Evolutionary conservation across 441 rosid species (phyloP).

Genomic region (Brassica hybrid): DNA sequence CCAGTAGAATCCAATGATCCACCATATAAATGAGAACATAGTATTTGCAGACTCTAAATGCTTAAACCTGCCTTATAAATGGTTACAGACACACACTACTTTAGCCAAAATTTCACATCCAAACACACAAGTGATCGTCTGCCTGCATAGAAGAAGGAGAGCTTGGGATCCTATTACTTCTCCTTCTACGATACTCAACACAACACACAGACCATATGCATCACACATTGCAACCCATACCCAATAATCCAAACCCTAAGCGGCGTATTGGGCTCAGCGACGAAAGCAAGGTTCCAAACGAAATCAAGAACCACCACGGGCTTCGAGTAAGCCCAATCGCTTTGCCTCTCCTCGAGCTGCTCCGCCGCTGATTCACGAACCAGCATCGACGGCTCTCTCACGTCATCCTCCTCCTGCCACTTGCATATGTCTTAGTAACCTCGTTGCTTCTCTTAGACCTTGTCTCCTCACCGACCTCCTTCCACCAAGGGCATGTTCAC

Average conservation of each 20-base stretch:
- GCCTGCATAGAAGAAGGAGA: constrained; percentile 7
- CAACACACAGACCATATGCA: constrained; percentile 80
- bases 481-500: no score
- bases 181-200: constrained; percentile 63
- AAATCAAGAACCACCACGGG: constrained; percentile 84
- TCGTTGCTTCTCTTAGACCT: constrained; percentile 76
- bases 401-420: constrained; percentile 71
- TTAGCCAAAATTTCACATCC: constrained; percentile 46
- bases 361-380: constrained; percentile 96
- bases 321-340: constrained; percentile 94
- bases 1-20: constrained; percentile 95
- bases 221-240: constrained; percentile 72
- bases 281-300: constrained; percentile 80
- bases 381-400: constrained; percentile 86
- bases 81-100: constrained; percentile 2
- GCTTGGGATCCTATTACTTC: neutral
- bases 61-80: constrained; percentile 50
- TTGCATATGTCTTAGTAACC: constrained; percentile 74
- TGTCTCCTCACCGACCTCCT: constrained; percentile 53
- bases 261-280: constrained; percentile 67
- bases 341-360: constrained; percentile 94
- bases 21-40: constrained; percentile 88
- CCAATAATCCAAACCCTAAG: constrained; percentile 79
- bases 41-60: constrained; percentile 87
- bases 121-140: constrained; percentile 44